Evolutionary conservation across 2,329 filamentous ascomycete species (phyloP).

Genomic region (Neofusicoccum sp.): DNA sequence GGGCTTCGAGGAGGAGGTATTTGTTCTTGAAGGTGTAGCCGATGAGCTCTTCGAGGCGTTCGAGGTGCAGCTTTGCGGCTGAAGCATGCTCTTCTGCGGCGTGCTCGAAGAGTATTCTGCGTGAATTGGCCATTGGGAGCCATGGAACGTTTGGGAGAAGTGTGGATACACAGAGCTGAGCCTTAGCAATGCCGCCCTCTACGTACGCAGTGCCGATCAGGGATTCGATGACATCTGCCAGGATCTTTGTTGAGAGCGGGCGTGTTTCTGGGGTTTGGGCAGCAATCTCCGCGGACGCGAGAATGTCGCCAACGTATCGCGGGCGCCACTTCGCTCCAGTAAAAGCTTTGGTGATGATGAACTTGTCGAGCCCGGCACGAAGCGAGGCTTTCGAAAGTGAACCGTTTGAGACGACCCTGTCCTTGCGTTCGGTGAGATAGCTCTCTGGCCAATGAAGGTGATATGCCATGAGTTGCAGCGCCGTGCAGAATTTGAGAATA

Average conservation of each 20-base stretch:
- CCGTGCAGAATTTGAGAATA: constrained; percentile 74
- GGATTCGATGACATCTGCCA: constrained; percentile 87
- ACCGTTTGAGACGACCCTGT: constrained; percentile 72
- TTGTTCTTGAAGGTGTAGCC: constrained; percentile 71
- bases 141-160: constrained; percentile 65
- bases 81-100: constrained; percentile 19
- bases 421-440: constrained; percentile 69
- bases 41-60: constrained; percentile 64
- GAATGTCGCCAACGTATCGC: constrained; percentile 55
- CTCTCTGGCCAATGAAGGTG: constrained; percentile 74
- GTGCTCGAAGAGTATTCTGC: constrained; percentile 31
- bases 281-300: constrained; percentile 24
- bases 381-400: constrained; percentile 69
- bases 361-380: constrained; percentile 67
- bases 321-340: constrained; percentile 74
- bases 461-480: constrained; percentile 64
- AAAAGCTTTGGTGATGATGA: constrained; percentile 70
- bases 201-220: constrained; percentile 76
- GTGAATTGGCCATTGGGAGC: constrained; percentile 30
- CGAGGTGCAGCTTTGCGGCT: constrained; percentile 25
- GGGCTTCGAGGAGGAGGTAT: constrained; percentile 72
- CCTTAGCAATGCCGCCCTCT: constrained; percentile 67
- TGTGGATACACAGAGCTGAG: constrained; percentile 62
- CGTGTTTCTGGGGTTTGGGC: neutral
- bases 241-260: constrained; percentile 66